These are phyloP conservation scores for Achlya hypogyna DNA, from an alignment of 352 stramenopile genomes.

Conservation along the genomic window DNA sequence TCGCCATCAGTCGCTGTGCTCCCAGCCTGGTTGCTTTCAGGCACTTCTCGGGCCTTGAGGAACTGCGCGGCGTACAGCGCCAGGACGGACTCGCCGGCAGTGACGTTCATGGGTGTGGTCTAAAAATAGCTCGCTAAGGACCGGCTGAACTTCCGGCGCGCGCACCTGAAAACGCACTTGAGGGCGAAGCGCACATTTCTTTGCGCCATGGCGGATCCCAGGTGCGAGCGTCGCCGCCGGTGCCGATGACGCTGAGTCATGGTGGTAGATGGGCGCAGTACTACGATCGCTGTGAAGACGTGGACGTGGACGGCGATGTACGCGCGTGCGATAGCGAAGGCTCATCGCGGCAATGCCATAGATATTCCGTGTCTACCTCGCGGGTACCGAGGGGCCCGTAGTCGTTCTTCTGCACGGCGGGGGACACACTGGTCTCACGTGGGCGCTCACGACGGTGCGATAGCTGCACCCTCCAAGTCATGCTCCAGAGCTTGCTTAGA, in stretches of 20 bases:
- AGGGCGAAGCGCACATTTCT: not conserved
- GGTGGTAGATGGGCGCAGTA: slow-evolving; percentile 43
- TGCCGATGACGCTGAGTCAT: not conserved
- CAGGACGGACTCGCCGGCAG: not conserved
- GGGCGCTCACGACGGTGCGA: slow-evolving; percentile 60
- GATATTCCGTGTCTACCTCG: slow-evolving; percentile 73
- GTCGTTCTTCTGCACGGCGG: slow-evolving; percentile 78
- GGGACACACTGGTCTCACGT: slow-evolving; percentile 82
- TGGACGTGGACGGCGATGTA: slow-evolving; percentile 62
- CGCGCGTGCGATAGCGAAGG: slow-evolving; percentile 8
- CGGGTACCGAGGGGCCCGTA: slow-evolving; percentile 52
- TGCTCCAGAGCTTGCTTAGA: slow-evolving; percentile 25
- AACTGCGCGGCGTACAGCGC: not conserved
- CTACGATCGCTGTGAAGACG: slow-evolving; percentile 62
- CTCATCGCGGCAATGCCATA: slow-evolving; percentile 18
- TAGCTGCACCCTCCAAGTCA: not conserved
- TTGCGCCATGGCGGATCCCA: not conserved
- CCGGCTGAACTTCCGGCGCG: not conserved
- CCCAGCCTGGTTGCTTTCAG: not conserved
- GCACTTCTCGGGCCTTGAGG: not conserved
- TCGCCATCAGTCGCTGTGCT: not conserved
- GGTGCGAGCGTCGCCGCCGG: not conserved
- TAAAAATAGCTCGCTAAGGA: not conserved
- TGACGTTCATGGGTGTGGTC: not conserved
- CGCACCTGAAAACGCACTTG: not conserved